Conservation (phyloP, 1,284 basidiomycete genomes). For the Pyrrhoderma noxium region DNA sequence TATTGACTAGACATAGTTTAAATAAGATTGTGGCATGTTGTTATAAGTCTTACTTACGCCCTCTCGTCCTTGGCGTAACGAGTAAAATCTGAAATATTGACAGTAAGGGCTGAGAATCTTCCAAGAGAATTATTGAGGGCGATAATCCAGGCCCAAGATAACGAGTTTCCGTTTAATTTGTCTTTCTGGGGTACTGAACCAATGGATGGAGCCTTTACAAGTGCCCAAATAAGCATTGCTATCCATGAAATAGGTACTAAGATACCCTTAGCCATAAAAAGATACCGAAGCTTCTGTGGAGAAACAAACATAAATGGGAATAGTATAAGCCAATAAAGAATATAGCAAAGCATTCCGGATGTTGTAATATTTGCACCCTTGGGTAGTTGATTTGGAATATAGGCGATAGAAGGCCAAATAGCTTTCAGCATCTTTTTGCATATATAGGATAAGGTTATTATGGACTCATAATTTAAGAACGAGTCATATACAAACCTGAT, state of each 20-base stretch:
- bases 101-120: constrained; percentile 53
- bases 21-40: not conserved
- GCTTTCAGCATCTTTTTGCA: constrained; percentile 57
- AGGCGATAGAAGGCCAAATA: constrained; percentile 67
- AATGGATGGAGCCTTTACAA: constrained; percentile 53
- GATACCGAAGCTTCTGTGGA: constrained; percentile 63
- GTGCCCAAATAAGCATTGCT: constrained; percentile 68
- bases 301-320: constrained; percentile 72
- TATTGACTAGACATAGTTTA: constrained; percentile 41
- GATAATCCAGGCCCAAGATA: constrained; percentile 67
- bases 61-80: constrained; percentile 55
- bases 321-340: constrained; percentile 71
- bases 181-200: constrained; percentile 41
- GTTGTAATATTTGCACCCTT: constrained; percentile 57
- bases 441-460: not conserved
- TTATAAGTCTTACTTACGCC: constrained; percentile 34
- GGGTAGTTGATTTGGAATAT: constrained; percentile 57
- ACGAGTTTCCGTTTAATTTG: constrained; percentile 39
- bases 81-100: constrained; percentile 73
- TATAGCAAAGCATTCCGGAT: constrained; percentile 63
- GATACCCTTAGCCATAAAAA: constrained; percentile 64
- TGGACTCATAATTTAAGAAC: too few species aligned
- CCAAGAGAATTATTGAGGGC: constrained; percentile 65
- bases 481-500: constrained; percentile 36
- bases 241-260: constrained; percentile 63